These are phyloP conservation scores for Neocatenulostroma microsporum DNA, from an alignment of 2,329 filamentous ascomycete genomes.

Conservation along the genomic window DNA sequence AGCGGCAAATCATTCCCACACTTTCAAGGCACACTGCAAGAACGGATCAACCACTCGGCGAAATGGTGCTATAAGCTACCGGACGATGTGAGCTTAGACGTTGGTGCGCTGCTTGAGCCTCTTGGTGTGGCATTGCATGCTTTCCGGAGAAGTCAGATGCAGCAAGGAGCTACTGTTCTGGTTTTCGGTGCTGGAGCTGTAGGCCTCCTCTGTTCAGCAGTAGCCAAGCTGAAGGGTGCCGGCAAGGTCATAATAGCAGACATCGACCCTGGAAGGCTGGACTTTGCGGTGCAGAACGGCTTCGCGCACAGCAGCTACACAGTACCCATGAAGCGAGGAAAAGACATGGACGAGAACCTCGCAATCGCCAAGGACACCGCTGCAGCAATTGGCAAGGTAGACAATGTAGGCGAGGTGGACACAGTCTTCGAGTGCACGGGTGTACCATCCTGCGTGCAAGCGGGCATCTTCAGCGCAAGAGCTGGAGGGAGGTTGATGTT, in stretches of 20 bases:
- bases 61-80: constrained; percentile 54
- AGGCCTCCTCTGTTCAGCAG: constrained; percentile 51
- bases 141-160: constrained; percentile 44
- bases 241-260: constrained; percentile 52
- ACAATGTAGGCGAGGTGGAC: constrained; percentile 51
- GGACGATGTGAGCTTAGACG: constrained; percentile 44
- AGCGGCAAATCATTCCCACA: constrained; percentile 55
- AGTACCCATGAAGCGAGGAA: constrained; percentile 41
- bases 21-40: constrained; percentile 57
- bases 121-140: constrained; percentile 55
- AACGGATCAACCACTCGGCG: constrained; percentile 54
- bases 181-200: constrained; percentile 57
- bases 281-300: constrained; percentile 47
- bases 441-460: constrained; percentile 66
- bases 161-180: constrained; percentile 41
- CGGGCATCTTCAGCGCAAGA: constrained; percentile 62
- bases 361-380: constrained; percentile 45
- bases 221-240: constrained; percentile 48
- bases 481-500: constrained; percentile 66
- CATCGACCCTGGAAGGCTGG: constrained; percentile 49
- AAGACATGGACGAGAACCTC: constrained; percentile 47
- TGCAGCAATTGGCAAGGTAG: constrained; percentile 33
- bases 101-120: constrained; percentile 54
- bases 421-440: constrained; percentile 70
- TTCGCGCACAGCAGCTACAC: constrained; percentile 42